Conservation (phyloP, 768 basidiomycete species). For the Termitomyces eurrhizus region DNA sequence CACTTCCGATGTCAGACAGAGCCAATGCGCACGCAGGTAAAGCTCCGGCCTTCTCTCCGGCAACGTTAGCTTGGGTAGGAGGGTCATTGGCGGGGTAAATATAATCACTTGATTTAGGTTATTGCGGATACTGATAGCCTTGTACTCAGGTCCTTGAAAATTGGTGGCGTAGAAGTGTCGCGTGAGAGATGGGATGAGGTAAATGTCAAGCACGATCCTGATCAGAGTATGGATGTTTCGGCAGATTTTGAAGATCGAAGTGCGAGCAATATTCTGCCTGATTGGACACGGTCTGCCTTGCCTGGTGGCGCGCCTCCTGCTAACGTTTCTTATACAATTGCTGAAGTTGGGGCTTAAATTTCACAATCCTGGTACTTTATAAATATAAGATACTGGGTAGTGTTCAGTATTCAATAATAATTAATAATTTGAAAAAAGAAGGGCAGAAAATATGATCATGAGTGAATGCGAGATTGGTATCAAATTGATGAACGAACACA, state of each 20-base stretch:
- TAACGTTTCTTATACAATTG: conserved; percentile 16
- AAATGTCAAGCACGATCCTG: conserved; percentile 41
- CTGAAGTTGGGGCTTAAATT: conserved; percentile 19
- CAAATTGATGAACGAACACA: not conserved
- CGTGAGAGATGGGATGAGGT: conserved; percentile 87
- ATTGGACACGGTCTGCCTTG: conserved; percentile 74
- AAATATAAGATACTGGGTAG: not conserved
- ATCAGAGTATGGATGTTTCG: conserved; percentile 35
- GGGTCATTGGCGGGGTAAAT: conserved; percentile 88
- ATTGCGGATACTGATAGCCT: not conserved
- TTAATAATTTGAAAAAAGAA: not conserved
- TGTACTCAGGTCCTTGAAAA: conserved; percentile 68
- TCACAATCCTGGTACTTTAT: conserved; percentile 1
- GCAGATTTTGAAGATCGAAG: conserved; percentile 29
- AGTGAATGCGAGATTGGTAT: not conserved
- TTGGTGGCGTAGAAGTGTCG: conserved; percentile 75
- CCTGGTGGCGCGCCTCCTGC: conserved; percentile 63
- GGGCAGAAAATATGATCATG: not conserved
- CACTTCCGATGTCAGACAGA: conserved; percentile 42
- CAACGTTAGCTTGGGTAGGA: conserved; percentile 86
- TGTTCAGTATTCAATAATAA: conserved; percentile 1
- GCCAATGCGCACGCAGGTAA: conserved; percentile 68
- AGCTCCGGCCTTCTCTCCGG: conserved; percentile 84
- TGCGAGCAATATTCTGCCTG: conserved; percentile 56
- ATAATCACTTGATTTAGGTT: not conserved